A percentile compares a stretch with the other conserved stretches of the same genome.
Conservation (phyloP, 192 early-diverging fungal genomes). For the Linnemannia hyalina region DNA sequence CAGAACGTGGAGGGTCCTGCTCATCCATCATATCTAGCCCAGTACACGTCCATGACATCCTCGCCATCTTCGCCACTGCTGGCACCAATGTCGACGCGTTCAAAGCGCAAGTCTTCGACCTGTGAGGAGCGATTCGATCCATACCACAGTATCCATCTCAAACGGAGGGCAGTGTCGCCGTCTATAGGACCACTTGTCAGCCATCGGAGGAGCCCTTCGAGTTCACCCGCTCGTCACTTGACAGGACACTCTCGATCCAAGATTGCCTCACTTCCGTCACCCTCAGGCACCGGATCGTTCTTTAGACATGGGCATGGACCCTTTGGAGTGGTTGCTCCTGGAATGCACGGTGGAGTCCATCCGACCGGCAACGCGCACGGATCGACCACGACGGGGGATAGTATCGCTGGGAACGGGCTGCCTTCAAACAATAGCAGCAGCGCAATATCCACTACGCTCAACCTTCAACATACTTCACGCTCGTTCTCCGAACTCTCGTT, state of each 20-base stretch:
- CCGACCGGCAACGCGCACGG: neutral
- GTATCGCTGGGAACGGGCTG: neutral
- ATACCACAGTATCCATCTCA: conserved; percentile 44
- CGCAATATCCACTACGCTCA: conserved; percentile 13
- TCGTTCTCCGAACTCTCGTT: conserved; percentile 49
- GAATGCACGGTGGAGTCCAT: neutral
- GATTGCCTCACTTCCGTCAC: conserved; percentile 33
- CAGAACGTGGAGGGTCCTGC: neutral
- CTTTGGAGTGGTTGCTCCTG: neutral
- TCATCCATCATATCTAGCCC: conserved; percentile 6
- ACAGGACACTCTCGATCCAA: conserved; percentile 39
- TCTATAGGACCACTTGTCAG: conserved; percentile 44
- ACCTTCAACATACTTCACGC: conserved; percentile 42
- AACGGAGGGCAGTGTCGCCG: conserved; percentile 50
- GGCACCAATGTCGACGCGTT: conserved; percentile 21
- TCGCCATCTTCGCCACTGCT: conserved; percentile 33
- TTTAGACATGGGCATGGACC: conserved; percentile 13
- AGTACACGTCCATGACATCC: conserved; percentile 11
- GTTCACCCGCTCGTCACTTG: conserved; percentile 46
- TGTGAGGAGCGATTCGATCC: conserved; percentile 55
- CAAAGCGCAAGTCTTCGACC: conserved; percentile 54
- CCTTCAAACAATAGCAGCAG: neutral
- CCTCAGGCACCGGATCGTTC: conserved; percentile 36
- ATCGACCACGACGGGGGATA: neutral
- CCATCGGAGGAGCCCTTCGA: conserved; percentile 40